Evolutionary conservation across 2,329 filamentous ascomycete genomes (phyloP).

Genomic region (Aspergillus chevalieri): DNA sequence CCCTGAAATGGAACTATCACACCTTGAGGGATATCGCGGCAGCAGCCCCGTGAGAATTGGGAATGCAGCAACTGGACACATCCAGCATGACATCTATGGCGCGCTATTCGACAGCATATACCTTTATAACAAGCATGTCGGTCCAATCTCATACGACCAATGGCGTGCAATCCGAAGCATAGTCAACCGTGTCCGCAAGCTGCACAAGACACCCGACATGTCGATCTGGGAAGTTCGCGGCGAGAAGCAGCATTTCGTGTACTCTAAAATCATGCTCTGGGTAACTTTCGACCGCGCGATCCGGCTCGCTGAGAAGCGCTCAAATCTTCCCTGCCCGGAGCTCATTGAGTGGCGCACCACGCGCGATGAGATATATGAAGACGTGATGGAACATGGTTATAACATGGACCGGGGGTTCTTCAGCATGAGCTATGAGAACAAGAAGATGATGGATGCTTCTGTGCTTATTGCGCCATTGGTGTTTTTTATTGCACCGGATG

Average conservation of each 20-base stretch:
- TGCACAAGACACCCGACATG: conserved; percentile 66
- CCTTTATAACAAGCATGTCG: conserved; percentile 72
- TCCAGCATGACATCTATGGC: conserved; percentile 74
- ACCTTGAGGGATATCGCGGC: conserved; percentile 66
- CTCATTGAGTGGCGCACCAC: conserved; percentile 59
- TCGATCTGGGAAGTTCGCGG: conserved; percentile 79
- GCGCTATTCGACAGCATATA: conserved; percentile 74
- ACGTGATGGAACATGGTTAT: conserved; percentile 73
- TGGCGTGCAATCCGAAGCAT: conserved; percentile 68
- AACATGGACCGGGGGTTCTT: conserved; percentile 64
- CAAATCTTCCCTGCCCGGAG: conserved; percentile 66
- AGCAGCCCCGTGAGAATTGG: conserved; percentile 69
- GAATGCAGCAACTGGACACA: conserved; percentile 69
- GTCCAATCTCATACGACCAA: conserved; percentile 68
- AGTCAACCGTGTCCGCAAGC: conserved; percentile 62
- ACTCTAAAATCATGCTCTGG: conserved; percentile 78
- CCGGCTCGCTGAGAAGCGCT: conserved; percentile 65
- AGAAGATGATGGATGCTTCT: conserved; percentile 64
- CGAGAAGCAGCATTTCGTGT: conserved; percentile 69
- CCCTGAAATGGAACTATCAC: conserved; percentile 61
- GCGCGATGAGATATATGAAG: conserved; percentile 64
- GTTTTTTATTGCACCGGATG: conserved; percentile 72
- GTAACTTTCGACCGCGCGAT: conserved; percentile 73
- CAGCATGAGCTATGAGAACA: conserved; percentile 69
- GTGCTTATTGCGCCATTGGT: conserved; percentile 71